Evolutionary conservation across 257 asterid species (phyloP), one percentile per base, ranked within the genome.

Genomic region (Primulina tabacum): DNA sequence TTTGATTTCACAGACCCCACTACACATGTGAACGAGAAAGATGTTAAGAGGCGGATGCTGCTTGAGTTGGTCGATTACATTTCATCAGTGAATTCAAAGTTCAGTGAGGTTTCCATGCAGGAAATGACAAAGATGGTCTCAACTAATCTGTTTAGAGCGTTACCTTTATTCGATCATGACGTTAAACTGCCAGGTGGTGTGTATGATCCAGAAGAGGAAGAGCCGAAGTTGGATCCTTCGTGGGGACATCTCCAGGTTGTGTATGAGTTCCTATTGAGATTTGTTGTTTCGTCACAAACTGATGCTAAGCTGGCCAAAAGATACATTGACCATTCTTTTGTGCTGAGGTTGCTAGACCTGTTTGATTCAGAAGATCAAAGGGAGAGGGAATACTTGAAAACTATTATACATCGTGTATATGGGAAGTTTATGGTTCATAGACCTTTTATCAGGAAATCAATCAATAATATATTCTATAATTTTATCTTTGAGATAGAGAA

Each of bases 241-340:
- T 81, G 82, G 82, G 73, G 80, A 47, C 85, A 81, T 70, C 73
- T 81, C 63, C 85, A 81, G 71, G 67, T 77, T 64, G 85, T 81
- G 61, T 81, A 81, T 34, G 85, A 81, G 73, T 68, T 81, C 11
- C 61, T 81, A 35, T 70, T 81, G 67, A 73, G 85, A 68, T 77
- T 77, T 64, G 76, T 81, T 60, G 71, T 79, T 64, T 81, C 85
- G 5, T 35, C 73, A 2, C 78, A 81, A 60, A 74, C 75, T 0
- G 85, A 81, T 67, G 82, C 78, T 7, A 81, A 77, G 75, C 73
- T 81, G 9, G 85, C 85, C 20, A 80, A 80, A 68, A 70, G 79
- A 67, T 80, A 71, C 60, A 35, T 80, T 64, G 80, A 80, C 76
- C 85, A 77, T 73, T 80, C 85, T 6, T 80, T 80, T 63, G 79